Evolutionary conservation across 2,329 filamentous ascomycete genomes (phyloP).

Genomic region (Penicillium fuscoglaucum): DNA sequence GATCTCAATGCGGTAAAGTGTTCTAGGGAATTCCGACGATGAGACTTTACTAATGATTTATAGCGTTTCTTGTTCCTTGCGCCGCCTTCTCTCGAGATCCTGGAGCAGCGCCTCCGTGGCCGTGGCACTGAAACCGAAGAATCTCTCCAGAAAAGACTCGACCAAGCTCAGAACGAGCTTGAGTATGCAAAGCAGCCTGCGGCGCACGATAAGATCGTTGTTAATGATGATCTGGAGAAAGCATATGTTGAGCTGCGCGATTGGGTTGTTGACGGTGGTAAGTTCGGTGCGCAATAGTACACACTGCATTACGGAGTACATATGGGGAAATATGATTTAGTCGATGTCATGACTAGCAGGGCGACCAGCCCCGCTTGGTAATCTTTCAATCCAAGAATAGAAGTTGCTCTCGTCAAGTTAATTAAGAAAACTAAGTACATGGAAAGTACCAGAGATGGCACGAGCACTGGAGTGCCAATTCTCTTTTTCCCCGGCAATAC

Average conservation of each 20-base stretch:
- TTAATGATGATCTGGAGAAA: conserved; percentile 65
- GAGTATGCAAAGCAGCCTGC: conserved; percentile 69
- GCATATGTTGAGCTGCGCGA: conserved; percentile 56
- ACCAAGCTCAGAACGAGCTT: conserved; percentile 72
- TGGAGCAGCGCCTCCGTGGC: conserved; percentile 73
- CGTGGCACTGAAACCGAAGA: conserved; percentile 78
- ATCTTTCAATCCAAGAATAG: conserved; percentile 16
- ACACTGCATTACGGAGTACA: background rate
- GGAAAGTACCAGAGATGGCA: conserved; percentile 29
- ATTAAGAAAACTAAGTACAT: conserved; percentile 42
- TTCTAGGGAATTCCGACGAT: background rate
- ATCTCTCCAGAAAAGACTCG: conserved; percentile 66
- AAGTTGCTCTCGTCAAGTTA: conserved; percentile 29
- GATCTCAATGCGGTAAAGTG: conserved; percentile 59
- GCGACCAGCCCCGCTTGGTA: background rate
- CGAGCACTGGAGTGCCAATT: conserved; percentile 30
- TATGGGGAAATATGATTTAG: background rate
- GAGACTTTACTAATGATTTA: background rate
- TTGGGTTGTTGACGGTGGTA: conserved; percentile 49
- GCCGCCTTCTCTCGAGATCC: conserved; percentile 70
- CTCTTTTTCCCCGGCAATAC: conserved; percentile 30
- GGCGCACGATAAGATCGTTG: conserved; percentile 64
- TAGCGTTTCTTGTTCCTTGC: conserved; percentile 77
- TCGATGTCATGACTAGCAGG: background rate
- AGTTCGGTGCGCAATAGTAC: conserved; percentile 28